Evolutionary conservation across 805 yeast genomes (phyloP).

Genomic region (Candida ponderosae): DNA sequence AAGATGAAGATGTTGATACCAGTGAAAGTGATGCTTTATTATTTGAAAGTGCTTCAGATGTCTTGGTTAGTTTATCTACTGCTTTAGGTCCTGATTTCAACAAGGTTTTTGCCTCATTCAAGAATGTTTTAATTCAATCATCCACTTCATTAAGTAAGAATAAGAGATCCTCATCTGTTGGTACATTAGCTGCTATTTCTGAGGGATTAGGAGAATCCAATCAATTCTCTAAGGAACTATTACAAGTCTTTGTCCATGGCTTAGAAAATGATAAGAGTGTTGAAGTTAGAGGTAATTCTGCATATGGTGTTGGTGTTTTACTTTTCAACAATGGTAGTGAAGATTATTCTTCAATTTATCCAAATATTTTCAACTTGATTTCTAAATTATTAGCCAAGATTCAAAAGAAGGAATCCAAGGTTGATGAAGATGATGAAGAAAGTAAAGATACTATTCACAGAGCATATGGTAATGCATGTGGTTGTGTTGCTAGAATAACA

Average conservation of each 20-base stretch:
- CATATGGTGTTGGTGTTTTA: constrained; percentile 88
- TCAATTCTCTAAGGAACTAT: constrained; percentile 61
- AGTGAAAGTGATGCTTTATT: constrained; percentile 60
- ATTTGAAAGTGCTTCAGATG: constrained; percentile 81
- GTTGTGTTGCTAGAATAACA: constrained; percentile 92
- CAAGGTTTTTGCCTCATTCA: constrained; percentile 65
- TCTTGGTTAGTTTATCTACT: constrained; percentile 64
- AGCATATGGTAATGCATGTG: constrained; percentile 90
- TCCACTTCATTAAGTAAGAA: constrained; percentile 55
- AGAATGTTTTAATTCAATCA: constrained; percentile 50
- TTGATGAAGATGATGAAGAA: constrained; percentile 62
- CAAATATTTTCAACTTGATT: constrained; percentile 56
- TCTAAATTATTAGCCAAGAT: constrained; percentile 73
- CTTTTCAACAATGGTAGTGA: constrained; percentile 27
- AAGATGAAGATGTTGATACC: constrained; percentile 48
- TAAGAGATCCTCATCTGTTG: constrained; percentile 79
- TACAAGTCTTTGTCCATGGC: constrained; percentile 61
- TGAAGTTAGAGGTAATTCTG: constrained; percentile 91
- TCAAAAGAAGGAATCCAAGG: constrained; percentile 53
- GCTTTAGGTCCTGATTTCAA: constrained; percentile 76
- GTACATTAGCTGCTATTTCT: constrained; percentile 86
- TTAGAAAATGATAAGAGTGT: constrained; percentile 69
- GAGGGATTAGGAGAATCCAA: constrained; percentile 60
- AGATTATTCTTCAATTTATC: constrained; percentile 58
- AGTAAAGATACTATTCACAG: constrained; percentile 72